Base-by-base conservation (phyloP, 768 basidiomycete species). In the Suillus spraguei region DNA sequence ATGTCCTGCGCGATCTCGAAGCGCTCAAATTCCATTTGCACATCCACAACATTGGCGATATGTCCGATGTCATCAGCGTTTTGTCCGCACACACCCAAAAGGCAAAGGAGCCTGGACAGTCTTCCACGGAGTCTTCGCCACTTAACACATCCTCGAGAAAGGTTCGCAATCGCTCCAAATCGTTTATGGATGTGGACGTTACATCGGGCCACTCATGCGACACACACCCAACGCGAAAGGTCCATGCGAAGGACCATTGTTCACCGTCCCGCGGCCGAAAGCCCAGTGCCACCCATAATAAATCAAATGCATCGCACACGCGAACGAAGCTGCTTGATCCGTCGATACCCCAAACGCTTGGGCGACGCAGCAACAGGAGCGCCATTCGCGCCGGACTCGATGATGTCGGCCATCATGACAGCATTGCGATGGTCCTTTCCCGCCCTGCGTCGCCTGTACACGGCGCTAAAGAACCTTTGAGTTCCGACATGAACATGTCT, bases 1-100 rank as follows among this genome's bases (percentile, higher is more conserved):
- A 84, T 71, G 74, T 77, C 9, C 68, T 86, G 24, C 70, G 72
- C 6, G 74, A 76, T 59, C 75, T 79, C 60, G 78, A 78, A 65
- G 80, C 81, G 22, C 76, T 86, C 56, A 80, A 80, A 66, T 83
- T 77, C 67, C 85, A 86, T 67, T 71, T 86, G 24, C 84, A 87
- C 66, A 83, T 86, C 55, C 86, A 86, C 70, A 82, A 85, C 65
- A 80, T 86, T 38, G 75, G 79, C 38, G 81, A 83, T 60, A 33
- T 13, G 8, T n/a, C 59, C 10, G 61, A 65, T 38, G 38, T 20
- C 42, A 36, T 7, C 14, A 41, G 46, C 22, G 3, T 32, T 11
- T 32, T 28, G 44, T 54, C 59, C 13, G 36, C 39, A 0, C 10
- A 32, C 16, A 20, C 39, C 24, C 56, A 17, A 39, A 58, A 28